Percentiles rank a stretch among this genome's conserved stretches.
phyloP scores from a whole-genome alignment of 1,139 yeast genomes.

The Zygosaccharomyces sapae region DNA sequence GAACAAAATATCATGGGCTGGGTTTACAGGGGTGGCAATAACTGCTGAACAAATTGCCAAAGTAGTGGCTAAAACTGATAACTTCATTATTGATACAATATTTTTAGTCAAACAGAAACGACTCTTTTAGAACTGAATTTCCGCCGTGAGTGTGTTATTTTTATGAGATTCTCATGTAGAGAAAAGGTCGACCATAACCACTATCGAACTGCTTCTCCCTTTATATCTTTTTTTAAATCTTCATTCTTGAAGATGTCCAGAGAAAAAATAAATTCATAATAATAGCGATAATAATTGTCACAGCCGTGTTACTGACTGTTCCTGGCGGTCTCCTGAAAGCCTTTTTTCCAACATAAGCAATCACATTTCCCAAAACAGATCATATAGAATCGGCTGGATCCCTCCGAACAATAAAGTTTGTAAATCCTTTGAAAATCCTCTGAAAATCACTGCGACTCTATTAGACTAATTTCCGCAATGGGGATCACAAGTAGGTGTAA shows the following conservation, averaged over 20 bases:
- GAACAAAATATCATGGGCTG: constrained; percentile 6
- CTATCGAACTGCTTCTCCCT: background rate
- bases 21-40: constrained; percentile 13
- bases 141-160: no score
- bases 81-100: constrained; percentile 11
- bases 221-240: constrained; percentile 1
- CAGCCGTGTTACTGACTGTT: background rate
- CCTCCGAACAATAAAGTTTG: background rate
- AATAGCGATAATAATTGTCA: background rate
- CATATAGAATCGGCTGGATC: constrained; percentile 5
- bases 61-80: constrained; percentile 10
- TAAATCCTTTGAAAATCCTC: background rate
- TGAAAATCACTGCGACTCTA: background rate
- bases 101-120: no score
- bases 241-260: background rate
- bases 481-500: background rate
- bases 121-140: no score
- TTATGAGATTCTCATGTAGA: no score
- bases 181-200: no score
- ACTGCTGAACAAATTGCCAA: constrained; percentile 13
- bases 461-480: background rate
- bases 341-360: background rate
- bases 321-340: constrained; percentile 2
- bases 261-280: background rate
- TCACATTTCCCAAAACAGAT: background rate